Conservation (phyloP, 306 rosid genomes). For the Inga oerstediana region DNA sequence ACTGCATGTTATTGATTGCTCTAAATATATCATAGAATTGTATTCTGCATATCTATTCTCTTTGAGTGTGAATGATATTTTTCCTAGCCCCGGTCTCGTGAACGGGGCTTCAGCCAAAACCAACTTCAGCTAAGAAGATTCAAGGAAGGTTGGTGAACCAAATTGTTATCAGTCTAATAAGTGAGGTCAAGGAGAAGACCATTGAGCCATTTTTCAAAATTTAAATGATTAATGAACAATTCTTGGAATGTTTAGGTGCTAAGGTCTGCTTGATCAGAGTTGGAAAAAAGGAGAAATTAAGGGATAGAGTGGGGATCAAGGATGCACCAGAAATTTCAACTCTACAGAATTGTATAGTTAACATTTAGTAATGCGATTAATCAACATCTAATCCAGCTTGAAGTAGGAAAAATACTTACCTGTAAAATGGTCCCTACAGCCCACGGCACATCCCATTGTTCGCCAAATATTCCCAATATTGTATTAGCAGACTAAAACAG, state of each 20-base stretch:
- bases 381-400: constrained; percentile 2
- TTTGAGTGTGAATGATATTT: too few relatives aligned
- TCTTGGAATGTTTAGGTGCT: background rate
- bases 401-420: constrained; percentile 32
- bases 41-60: background rate
- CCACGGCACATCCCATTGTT: constrained; percentile 95
- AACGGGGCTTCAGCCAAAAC: background rate
- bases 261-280: background rate
- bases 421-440: constrained; percentile 81
- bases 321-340: background rate
- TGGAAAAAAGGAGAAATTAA: background rate
- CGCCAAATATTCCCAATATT: constrained; percentile 53
- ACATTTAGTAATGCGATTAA: background rate
- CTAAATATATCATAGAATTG: background rate
- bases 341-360: background rate
- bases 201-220: background rate
- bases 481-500: constrained; percentile 64
- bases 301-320: background rate
- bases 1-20: background rate
- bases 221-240: background rate
- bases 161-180: background rate
- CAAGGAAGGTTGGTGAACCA: background rate
- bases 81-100: background rate
- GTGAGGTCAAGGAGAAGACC: background rate
- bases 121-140: background rate